A percentile compares a stretch with the other conserved stretches of the same genome.
Conservation (phyloP, 768 basidiomycete species). For the Russula compacta region DNA sequence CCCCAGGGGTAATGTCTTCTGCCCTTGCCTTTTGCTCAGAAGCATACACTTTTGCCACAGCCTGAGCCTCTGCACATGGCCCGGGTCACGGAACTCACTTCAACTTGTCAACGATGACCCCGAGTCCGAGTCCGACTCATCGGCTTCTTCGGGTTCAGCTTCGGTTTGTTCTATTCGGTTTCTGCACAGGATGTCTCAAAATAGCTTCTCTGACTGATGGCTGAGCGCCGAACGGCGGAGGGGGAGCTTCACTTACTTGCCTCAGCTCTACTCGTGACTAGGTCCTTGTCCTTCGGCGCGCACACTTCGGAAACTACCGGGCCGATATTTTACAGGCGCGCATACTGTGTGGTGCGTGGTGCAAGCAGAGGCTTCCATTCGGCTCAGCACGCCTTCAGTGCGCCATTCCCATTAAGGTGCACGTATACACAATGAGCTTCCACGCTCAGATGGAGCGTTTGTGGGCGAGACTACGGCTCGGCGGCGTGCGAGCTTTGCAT, state of each 20-base stretch:
- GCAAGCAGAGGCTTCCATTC: not conserved
- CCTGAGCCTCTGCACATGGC: not conserved
- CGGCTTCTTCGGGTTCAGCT: not conserved
- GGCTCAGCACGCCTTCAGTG: not conserved
- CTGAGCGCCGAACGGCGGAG: too few relatives aligned
- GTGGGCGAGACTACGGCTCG: not conserved
- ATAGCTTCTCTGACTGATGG: slow-evolving; percentile 5
- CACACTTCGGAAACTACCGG: not conserved
- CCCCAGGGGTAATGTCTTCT: not conserved
- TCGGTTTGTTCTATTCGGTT: not conserved
- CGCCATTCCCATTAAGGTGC: not conserved
- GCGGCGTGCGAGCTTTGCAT: not conserved
- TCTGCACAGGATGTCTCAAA: not conserved
- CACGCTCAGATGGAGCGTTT: too few relatives aligned
- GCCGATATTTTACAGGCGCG: not conserved
- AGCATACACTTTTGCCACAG: not conserved
- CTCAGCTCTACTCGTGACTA: not conserved
- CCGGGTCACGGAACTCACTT: not conserved
- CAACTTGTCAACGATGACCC: not conserved
- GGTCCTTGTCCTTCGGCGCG: not conserved
- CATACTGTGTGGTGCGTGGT: not conserved
- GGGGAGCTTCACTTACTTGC: not conserved
- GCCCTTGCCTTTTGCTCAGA: not conserved
- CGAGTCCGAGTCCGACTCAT: not conserved
- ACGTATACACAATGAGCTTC: not conserved